These are phyloP conservation scores for Rubroshorea leprosula DNA, from an alignment of 345 rosid species.

Conservation along the genomic window DNA sequence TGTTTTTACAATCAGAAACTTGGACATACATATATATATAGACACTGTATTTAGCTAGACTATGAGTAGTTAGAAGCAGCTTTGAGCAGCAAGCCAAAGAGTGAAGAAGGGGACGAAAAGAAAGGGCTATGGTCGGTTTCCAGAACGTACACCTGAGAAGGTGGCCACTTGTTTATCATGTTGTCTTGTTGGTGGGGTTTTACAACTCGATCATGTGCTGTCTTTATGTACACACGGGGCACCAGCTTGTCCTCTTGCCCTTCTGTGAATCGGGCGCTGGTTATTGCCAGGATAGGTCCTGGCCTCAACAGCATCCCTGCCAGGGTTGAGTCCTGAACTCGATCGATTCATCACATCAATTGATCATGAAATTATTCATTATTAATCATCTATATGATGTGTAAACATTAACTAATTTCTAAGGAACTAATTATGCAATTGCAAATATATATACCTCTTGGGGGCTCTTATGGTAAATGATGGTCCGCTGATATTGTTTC, in stretches of 20 bases:
- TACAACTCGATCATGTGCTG: constrained; percentile 51
- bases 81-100: constrained; percentile 64
- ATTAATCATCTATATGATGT: no score
- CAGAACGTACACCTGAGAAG: constrained; percentile 42
- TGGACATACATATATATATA: no score
- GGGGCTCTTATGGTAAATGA: constrained; percentile 61
- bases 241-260: constrained; percentile 24
- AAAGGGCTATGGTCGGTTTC: constrained; percentile 84
- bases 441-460: no score
- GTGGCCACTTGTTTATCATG: constrained; percentile 73
- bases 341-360: no score
- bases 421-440: neutral
- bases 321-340: constrained; percentile 69
- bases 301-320: constrained; percentile 73
- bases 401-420: no score
- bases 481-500: constrained; percentile 47
- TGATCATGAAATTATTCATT: no score
- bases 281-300: constrained; percentile 55
- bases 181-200: constrained; percentile 75
- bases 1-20: no score
- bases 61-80: constrained; percentile 45
- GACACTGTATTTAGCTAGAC: no score
- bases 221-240: constrained; percentile 64
- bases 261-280: constrained; percentile 32
- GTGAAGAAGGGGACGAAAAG: constrained; percentile 64